Evolutionary conservation across 1,139 yeast genomes (phyloP).

Genomic region (Suhomyces panamericanus): DNA sequence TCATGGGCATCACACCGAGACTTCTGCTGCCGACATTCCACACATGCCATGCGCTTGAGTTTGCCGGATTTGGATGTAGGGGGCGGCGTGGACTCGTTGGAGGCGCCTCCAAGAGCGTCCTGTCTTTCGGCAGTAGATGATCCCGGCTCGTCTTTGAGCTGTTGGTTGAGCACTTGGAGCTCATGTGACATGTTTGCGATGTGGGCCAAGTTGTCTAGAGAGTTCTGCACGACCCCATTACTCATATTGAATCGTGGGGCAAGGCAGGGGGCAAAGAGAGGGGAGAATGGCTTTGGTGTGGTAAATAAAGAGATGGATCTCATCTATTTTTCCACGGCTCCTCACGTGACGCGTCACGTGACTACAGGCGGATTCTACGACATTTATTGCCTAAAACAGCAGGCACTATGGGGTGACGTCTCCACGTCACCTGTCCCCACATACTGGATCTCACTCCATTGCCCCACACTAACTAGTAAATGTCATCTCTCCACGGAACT

Average conservation of each 20-base stretch:
- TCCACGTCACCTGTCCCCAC: too few relatives aligned
- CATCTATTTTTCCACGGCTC: not conserved
- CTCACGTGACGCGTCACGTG: not conserved
- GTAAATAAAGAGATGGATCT: not conserved
- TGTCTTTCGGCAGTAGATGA: constrained; percentile 8
- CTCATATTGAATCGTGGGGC: constrained; percentile 9
- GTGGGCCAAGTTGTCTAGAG: constrained; percentile 45
- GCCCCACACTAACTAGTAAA: too few relatives aligned
- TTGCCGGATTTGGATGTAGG: constrained; percentile 23
- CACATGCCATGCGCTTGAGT: constrained; percentile 78
- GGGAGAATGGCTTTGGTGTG: not conserved
- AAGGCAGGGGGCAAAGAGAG: not conserved
- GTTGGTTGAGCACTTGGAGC: constrained; percentile 33
- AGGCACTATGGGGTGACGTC: too few relatives aligned
- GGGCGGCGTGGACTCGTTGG: constrained; percentile 10
- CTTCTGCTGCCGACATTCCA: constrained; percentile 94
- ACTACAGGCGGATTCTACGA: too few relatives aligned
- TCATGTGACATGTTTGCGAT: constrained; percentile 50
- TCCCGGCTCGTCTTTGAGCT: constrained; percentile 21
- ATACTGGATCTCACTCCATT: too few relatives aligned
- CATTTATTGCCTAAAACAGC: too few relatives aligned
- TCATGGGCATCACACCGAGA: constrained; percentile 85
- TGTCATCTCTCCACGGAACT: too few relatives aligned
- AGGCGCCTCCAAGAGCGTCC: constrained; percentile 6
- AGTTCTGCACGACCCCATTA: constrained; percentile 18